Evolutionary conservation across 139 green algal genomes (phyloP).

Genomic region (Edaphochlamys debaryana): DNA sequence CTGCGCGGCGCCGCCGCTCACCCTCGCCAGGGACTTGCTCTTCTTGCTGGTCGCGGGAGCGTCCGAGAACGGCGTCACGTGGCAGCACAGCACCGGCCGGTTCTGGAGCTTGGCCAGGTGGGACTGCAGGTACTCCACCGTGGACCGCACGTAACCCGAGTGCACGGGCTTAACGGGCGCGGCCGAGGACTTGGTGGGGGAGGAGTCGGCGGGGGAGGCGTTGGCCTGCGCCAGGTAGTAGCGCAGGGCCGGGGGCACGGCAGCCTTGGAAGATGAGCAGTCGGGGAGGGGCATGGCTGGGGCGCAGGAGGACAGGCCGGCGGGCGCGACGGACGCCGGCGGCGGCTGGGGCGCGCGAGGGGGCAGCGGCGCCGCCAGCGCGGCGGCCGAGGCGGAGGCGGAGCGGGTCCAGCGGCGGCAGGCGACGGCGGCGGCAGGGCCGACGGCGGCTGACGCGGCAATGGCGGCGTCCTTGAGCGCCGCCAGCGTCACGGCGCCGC

Average conservation of each 20-base stretch:
- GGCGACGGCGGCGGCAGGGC: no score
- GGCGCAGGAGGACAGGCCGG: not conserved
- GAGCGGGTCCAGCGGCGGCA: no score
- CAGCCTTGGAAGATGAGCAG: not conserved
- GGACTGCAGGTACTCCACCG: conserved; percentile 31
- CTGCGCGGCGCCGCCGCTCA: no score
- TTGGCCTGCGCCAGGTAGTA: conserved; percentile 31
- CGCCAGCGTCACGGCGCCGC: not conserved
- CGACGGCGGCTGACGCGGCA: no score
- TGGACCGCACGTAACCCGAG: conserved; percentile 11
- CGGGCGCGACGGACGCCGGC: not conserved
- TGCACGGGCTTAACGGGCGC: not conserved
- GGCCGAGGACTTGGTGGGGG: no score
- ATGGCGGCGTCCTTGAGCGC: not conserved
- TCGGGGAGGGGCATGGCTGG: conserved; percentile 26
- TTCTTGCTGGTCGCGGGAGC: not conserved
- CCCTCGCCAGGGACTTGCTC: not conserved
- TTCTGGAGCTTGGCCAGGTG: not conserved
- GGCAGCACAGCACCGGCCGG: not conserved
- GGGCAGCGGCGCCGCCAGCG: not conserved
- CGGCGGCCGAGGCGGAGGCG: not conserved
- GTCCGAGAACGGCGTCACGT: not conserved
- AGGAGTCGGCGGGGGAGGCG: not conserved
- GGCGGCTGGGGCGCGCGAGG: not conserved
- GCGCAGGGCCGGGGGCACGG: conserved; percentile 11